These are phyloP conservation scores for Alternaria tenuissima DNA, from an alignment of 2,329 filamentous ascomycete genomes.

Conservation along the genomic window DNA sequence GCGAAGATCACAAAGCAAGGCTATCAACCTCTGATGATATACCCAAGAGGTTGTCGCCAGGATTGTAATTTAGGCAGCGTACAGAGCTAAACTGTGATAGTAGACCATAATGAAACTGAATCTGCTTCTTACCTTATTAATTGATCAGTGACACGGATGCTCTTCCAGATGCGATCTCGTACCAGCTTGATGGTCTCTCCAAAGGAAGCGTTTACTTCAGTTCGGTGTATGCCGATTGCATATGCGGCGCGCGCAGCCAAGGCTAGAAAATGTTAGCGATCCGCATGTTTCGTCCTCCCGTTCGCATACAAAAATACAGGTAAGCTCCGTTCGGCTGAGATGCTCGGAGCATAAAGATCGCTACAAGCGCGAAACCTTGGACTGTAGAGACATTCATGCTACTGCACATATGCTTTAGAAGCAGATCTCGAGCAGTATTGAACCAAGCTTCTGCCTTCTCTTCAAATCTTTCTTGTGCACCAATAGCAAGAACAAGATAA, in stretches of 20 bases:
- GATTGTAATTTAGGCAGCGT: background rate
- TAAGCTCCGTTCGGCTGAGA: slow-evolving; percentile 63
- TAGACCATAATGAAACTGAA: background rate
- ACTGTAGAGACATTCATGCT: slow-evolving; percentile 61
- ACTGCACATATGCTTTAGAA: slow-evolving; percentile 57
- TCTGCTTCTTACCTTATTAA: slow-evolving; percentile 48
- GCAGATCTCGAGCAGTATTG: slow-evolving; percentile 54
- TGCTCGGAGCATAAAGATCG: slow-evolving; percentile 61
- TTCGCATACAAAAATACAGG: slow-evolving; percentile 56
- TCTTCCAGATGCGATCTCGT: slow-evolving; percentile 62
- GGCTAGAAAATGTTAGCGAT: slow-evolving; percentile 19
- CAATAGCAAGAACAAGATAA: slow-evolving; percentile 61
- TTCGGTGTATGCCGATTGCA: slow-evolving; percentile 61
- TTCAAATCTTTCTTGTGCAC: slow-evolving; percentile 55
- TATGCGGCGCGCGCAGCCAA: slow-evolving; percentile 62
- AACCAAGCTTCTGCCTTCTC: slow-evolving; percentile 58
- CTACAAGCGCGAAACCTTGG: slow-evolving; percentile 61
- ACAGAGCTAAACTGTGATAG: background rate
- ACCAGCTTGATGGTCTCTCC: slow-evolving; percentile 52
- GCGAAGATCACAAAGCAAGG: background rate
- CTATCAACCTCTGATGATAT: background rate
- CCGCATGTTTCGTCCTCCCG: too few species aligned
- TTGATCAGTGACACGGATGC: slow-evolving; percentile 60
- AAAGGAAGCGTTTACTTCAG: slow-evolving; percentile 61
- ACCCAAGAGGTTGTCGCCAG: background rate